phyloP scores from a whole-genome alignment of 1,139 yeast genomes.

The Blastobotrys illinoisensis region DNA sequence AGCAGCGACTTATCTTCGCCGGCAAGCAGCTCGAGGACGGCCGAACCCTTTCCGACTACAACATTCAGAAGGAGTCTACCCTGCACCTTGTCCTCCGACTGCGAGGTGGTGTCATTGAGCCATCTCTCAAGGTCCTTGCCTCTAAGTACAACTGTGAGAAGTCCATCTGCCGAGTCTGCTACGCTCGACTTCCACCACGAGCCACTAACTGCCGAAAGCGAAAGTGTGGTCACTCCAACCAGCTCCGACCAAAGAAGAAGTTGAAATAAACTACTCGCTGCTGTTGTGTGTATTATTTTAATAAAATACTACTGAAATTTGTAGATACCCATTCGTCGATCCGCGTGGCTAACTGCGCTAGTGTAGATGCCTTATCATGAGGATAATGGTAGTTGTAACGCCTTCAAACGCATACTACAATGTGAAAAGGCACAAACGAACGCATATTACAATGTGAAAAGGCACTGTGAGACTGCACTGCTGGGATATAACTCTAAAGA shows the following conservation, averaged over 20 bases:
- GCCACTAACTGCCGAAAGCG: conserved; percentile 99
- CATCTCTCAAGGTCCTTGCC: conserved; percentile 98
- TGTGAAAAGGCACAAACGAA: too few relatives aligned
- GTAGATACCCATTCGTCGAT: not conserved
- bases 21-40: conserved; percentile 95
- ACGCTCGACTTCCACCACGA: conserved; percentile 99
- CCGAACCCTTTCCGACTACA: conserved; percentile 88
- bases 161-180: conserved; percentile 98
- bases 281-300: conserved; percentile 6
- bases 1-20: conserved; percentile 87
- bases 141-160: conserved; percentile 99
- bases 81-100: conserved; percentile 80
- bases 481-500: too few relatives aligned
- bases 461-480: too few relatives aligned
- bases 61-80: conserved; percentile 92
- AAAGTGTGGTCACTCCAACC: conserved; percentile 99
- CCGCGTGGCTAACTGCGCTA: not conserved
- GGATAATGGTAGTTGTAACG: too few relatives aligned
- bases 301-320: conserved; percentile 1
- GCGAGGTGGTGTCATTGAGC: conserved; percentile 98
- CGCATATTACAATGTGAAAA: too few relatives aligned
- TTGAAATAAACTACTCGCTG: conserved; percentile 65
- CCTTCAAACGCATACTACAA: too few relatives aligned
- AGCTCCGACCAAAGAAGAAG: conserved; percentile 99
- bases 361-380: not conserved